phyloP scores from a whole-genome alignment of 805 yeast genomes.

The Wickerhamomyces rabaulensis region DNA sequence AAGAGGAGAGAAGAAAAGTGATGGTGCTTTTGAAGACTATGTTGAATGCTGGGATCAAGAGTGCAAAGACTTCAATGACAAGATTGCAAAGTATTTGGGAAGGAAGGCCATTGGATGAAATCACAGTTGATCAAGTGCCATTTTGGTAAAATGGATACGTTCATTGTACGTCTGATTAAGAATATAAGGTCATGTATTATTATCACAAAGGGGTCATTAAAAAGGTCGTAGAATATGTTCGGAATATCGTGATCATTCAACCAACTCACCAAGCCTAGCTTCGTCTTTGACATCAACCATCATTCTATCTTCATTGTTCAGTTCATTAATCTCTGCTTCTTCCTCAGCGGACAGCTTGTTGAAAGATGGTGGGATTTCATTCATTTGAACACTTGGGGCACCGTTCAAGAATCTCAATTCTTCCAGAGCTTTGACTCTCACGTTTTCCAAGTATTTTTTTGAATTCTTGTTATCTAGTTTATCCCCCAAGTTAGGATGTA shows the following conservation, averaged over 20 bases:
- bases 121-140: background rate
- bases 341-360: slow-evolving; percentile 30
- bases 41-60: slow-evolving; percentile 15
- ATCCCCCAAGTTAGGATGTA: slow-evolving; percentile 76
- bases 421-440: slow-evolving; percentile 70
- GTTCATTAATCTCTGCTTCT: slow-evolving; percentile 21
- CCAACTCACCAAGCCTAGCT: slow-evolving; percentile 31
- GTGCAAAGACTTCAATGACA: slow-evolving; percentile 15
- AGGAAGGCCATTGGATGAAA: slow-evolving; percentile 7
- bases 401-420: slow-evolving; percentile 75
- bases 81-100: slow-evolving; percentile 17
- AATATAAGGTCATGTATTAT: background rate
- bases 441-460: slow-evolving; percentile 74
- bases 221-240: background rate
- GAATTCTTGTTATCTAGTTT: slow-evolving; percentile 81
- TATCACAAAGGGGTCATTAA: background rate
- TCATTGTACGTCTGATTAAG: background rate
- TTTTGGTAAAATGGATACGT: background rate
- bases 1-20: slow-evolving; percentile 8
- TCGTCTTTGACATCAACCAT: slow-evolving; percentile 32
- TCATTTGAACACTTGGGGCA: slow-evolving; percentile 92
- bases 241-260: slow-evolving; percentile 8
- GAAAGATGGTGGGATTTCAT: slow-evolving; percentile 68
- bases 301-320: slow-evolving; percentile 31
- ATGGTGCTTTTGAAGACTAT: slow-evolving; percentile 13